Base-by-base conservation (phyloP, 306 rosid genomes). In the Begonia peltatifolia region DNA sequence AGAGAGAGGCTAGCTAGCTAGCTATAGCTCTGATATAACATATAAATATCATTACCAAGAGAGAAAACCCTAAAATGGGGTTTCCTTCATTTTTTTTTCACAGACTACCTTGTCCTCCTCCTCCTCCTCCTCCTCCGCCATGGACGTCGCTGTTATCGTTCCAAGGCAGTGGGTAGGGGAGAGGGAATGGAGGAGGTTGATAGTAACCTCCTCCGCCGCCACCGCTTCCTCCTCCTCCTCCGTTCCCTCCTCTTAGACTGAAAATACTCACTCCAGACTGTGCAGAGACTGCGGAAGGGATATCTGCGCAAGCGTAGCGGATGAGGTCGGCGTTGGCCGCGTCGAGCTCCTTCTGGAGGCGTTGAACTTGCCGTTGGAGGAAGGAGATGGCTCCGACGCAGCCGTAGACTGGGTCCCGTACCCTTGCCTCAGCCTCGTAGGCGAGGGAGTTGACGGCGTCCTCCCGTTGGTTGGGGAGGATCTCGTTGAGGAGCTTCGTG, bases 361-460 rank as follows among this genome's bases (percentile, higher is more conserved):
- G 66, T 12, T 90, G 94, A 54, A 90, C 92, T 52, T 90, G 99
- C 68, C 86, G 71, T 57, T 85, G 95, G 11, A 90, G 95, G 73
- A 80, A 90, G 14, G 99, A 80, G 58, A 90, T 90, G 66, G 99
- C 95, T 10, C 99, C 92, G 1, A 90, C 95, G 13, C 99, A 90
- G 17, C 99, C 99, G 44, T 90, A 90, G 14, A 90, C 95, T 0
- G 99, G 99, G 62, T 90, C 99, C 47, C 94, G 75, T 6, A 90
- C 87, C 0, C 99, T 74, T 0, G 99, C 99, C 75, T 90, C 99
- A 2, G 99, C 99, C 54, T 90, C 99, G 10, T 90, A 90, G 14
- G 99, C 92, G 0, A 90, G 84, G 6, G 99, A 90, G 64, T 90
- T 90, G 42, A 90, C 99, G 41, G 99, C 95, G 54, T 90, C 99